Percentiles rank a stretch among this genome's conserved stretches.
Evolutionary conservation across 2,329 filamentous ascomycete genomes (phyloP).

Genomic region (Alternaria sp.): DNA sequence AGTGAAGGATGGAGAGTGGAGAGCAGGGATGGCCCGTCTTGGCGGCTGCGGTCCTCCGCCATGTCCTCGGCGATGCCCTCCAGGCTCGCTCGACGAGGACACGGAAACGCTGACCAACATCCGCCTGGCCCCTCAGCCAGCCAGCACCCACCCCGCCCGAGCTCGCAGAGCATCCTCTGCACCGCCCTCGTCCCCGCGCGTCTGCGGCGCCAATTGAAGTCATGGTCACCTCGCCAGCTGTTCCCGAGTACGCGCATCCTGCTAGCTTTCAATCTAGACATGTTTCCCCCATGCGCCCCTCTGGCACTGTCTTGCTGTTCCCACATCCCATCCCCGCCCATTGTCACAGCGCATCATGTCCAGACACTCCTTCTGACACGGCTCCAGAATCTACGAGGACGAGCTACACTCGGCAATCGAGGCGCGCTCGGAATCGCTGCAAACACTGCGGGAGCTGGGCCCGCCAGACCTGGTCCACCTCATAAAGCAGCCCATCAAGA

Average conservation of each 20-base stretch:
- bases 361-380: slow-evolving; percentile 13
- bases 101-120: slow-evolving; percentile 28
- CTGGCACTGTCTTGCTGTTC: background rate
- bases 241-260: slow-evolving; percentile 53
- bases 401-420: slow-evolving; percentile 91
- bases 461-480: slow-evolving; percentile 96
- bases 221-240: slow-evolving; percentile 55
- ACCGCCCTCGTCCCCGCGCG: slow-evolving; percentile 21
- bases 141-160: slow-evolving; percentile 23
- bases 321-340: background rate
- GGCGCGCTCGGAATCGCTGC: slow-evolving; percentile 86
- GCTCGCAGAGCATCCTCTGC: slow-evolving; percentile 12
- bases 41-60: slow-evolving; percentile 30
- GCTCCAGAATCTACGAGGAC: slow-evolving; percentile 85
- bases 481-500: slow-evolving; percentile 75
- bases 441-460: slow-evolving; percentile 87
- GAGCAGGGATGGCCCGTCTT: slow-evolving; percentile 20
- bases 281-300: slow-evolving; percentile 11
- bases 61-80: slow-evolving; percentile 29
- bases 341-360: background rate
- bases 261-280: slow-evolving; percentile 19
- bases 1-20: slow-evolving; percentile 17
- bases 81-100: slow-evolving; percentile 18
- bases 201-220: slow-evolving; percentile 40
- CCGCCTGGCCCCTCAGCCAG: slow-evolving; percentile 22